phyloP scores from a whole-genome alignment of 768 basidiomycete species.

The Trametes maxima region DNA sequence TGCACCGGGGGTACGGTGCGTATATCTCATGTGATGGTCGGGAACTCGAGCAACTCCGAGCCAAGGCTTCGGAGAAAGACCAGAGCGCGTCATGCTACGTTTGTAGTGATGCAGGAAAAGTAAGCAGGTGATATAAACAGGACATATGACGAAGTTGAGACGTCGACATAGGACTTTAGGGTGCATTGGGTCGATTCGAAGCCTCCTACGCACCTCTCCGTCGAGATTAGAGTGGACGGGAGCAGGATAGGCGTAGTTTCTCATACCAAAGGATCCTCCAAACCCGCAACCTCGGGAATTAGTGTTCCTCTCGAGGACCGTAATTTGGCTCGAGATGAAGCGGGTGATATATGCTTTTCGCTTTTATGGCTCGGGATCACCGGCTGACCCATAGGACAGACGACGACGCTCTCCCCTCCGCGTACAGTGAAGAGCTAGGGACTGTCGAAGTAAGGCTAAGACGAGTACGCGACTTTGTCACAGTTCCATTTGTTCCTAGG shows the following conservation, averaged over 20 bases:
- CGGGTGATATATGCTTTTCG: too few relatives aligned
- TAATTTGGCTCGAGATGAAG: not conserved
- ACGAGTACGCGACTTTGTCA: constrained; percentile 11
- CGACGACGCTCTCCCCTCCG: constrained; percentile 13
- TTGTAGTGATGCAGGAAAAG: constrained; percentile 20
- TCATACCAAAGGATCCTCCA: constrained; percentile 13
- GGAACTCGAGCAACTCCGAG: constrained; percentile 12
- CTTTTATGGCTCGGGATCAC: too few relatives aligned
- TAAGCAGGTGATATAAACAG: not conserved
- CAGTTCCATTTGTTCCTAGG: not conserved
- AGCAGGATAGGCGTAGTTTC: constrained; percentile 16
- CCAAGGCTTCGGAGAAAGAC: constrained; percentile 18
- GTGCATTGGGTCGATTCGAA: constrained; percentile 24
- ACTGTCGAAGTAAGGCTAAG: constrained; percentile 18
- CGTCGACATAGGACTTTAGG: constrained; percentile 2
- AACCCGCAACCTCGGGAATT: not conserved
- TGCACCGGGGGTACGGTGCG: constrained; percentile 14
- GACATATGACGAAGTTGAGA: not conserved
- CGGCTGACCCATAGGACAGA: not conserved
- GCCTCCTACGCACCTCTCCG: constrained; percentile 15
- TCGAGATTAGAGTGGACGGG: constrained; percentile 23
- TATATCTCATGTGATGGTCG: constrained; percentile 23
- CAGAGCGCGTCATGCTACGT: constrained; percentile 24
- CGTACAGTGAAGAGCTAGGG: constrained; percentile 20
- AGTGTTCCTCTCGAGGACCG: constrained; percentile 5